Evolutionary conservation across 2,329 filamentous ascomycete species (phyloP).

Genomic region (Botrytis fabae): DNA sequence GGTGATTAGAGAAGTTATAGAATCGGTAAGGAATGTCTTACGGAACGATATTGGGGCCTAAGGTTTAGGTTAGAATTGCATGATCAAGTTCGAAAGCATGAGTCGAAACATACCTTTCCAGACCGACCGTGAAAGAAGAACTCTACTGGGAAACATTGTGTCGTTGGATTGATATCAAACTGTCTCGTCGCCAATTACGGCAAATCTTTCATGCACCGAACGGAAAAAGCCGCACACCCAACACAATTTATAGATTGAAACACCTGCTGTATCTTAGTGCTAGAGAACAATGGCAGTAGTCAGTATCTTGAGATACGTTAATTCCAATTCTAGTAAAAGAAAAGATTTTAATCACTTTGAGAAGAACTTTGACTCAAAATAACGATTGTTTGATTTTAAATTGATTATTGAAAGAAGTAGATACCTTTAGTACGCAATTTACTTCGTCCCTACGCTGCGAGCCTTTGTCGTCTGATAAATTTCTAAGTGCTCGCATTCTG

Average conservation of each 20-base stretch:
- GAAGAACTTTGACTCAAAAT: not conserved
- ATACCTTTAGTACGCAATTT: not conserved
- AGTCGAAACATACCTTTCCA: conserved; percentile 65
- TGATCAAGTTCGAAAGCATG: conserved; percentile 3
- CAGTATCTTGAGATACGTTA: not conserved
- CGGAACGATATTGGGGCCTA: conserved; percentile 71
- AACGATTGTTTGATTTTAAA: not conserved
- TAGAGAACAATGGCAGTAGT: not conserved
- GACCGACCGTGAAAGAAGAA: conserved; percentile 62
- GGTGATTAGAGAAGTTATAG: conserved; percentile 41
- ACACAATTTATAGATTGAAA: not conserved
- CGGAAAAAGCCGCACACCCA: not conserved
- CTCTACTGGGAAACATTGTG: conserved; percentile 59
- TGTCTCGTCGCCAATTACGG: not conserved
- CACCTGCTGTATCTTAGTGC: not conserved
- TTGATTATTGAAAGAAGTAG: not conserved
- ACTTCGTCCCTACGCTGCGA: not conserved
- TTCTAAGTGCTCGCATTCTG: conserved; percentile 19
- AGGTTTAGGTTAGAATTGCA: conserved; percentile 32
- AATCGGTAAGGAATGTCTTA: conserved; percentile 46
- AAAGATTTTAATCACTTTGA: not conserved
- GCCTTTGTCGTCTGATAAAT: conserved; percentile 16
- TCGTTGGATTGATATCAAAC: conserved; percentile 20
- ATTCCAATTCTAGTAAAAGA: not conserved
- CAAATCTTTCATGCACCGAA: conserved; percentile 1